These are phyloP conservation scores for Russula lepida DNA, from an alignment of 768 basidiomycete genomes.

Conservation along the genomic window DNA sequence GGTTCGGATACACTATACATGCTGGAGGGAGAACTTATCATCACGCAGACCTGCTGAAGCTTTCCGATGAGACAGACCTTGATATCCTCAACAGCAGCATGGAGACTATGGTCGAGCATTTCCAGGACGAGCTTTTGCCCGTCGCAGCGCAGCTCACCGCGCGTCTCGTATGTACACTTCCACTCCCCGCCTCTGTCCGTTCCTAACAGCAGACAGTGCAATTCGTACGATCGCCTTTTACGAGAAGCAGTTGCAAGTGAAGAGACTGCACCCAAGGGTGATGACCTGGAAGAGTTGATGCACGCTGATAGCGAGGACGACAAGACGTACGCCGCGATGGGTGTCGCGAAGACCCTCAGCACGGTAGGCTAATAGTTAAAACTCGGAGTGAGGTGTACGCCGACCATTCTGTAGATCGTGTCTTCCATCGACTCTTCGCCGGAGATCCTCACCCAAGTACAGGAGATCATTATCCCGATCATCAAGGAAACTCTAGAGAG, in stretches of 20 bases:
- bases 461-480: constrained; percentile 74
- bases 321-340: constrained; percentile 84
- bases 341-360: constrained; percentile 74
- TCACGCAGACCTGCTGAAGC: constrained; percentile 66
- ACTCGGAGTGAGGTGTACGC: not conserved
- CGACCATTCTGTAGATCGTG: constrained; percentile 46
- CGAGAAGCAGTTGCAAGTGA: constrained; percentile 51
- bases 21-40: not conserved
- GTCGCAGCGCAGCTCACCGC: constrained; percentile 75
- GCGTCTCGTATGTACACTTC: constrained; percentile 49
- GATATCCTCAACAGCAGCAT: constrained; percentile 76
- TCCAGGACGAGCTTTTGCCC: constrained; percentile 76
- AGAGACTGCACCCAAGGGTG: constrained; percentile 40
- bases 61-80: constrained; percentile 86
- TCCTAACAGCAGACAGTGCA: constrained; percentile 43
- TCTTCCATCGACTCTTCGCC: constrained; percentile 62
- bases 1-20: not conserved
- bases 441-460: constrained; percentile 70
- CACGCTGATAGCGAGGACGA: constrained; percentile 58
- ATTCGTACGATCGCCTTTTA: constrained; percentile 73
- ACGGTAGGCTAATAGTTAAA: constrained; percentile 42
- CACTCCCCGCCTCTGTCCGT: not conserved
- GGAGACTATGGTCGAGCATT: constrained; percentile 81
- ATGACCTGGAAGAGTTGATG: constrained; percentile 49
- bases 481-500: constrained; percentile 70